Evolutionary conservation across 768 basidiomycete species (phyloP).

Genomic region (Xanthoconium purpureum): DNA sequence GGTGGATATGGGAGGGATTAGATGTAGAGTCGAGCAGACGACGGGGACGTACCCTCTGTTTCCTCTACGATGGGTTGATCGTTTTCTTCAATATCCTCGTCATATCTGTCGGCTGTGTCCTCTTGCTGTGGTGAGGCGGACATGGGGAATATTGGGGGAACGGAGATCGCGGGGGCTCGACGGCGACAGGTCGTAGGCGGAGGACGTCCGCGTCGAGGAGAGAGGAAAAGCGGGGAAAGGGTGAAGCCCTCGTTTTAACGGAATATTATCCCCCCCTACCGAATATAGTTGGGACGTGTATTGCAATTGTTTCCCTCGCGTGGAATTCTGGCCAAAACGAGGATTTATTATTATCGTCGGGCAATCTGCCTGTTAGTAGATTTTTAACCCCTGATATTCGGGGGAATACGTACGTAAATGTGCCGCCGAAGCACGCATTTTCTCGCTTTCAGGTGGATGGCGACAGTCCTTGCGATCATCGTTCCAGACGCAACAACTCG

Average conservation of each 20-base stretch:
- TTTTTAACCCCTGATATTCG: conserved; percentile 57
- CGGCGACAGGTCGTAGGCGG: conserved; percentile 16
- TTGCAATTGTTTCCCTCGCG: conserved; percentile 62
- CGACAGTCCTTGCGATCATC: neutral
- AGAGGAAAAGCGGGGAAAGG: conserved; percentile 62
- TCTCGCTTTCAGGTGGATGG: conserved; percentile 27
- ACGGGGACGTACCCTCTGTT: conserved; percentile 27
- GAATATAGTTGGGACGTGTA: conserved; percentile 68
- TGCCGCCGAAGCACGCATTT: conserved; percentile 36
- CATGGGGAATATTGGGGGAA: conserved; percentile 41
- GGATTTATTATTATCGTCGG: conserved; percentile 56
- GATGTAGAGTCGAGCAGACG: conserved; percentile 11
- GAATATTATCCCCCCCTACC: conserved; percentile 62
- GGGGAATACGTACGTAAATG: conserved; percentile 61
- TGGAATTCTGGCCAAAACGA: conserved; percentile 56
- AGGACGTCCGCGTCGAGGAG: conserved; percentile 38
- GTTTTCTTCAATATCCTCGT: conserved; percentile 57
- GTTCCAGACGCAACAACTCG: neutral
- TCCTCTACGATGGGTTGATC: conserved; percentile 40
- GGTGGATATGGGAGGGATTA: conserved; percentile 10
- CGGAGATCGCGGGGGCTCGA: conserved; percentile 26
- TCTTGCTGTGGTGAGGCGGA: conserved; percentile 60
- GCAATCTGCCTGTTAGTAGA: conserved; percentile 49
- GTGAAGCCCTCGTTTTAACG: conserved; percentile 72
- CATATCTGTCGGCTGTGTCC: conserved; percentile 51